Conservation (phyloP, 1,284 basidiomycete species). For the Xanthoconium separans region DNA sequence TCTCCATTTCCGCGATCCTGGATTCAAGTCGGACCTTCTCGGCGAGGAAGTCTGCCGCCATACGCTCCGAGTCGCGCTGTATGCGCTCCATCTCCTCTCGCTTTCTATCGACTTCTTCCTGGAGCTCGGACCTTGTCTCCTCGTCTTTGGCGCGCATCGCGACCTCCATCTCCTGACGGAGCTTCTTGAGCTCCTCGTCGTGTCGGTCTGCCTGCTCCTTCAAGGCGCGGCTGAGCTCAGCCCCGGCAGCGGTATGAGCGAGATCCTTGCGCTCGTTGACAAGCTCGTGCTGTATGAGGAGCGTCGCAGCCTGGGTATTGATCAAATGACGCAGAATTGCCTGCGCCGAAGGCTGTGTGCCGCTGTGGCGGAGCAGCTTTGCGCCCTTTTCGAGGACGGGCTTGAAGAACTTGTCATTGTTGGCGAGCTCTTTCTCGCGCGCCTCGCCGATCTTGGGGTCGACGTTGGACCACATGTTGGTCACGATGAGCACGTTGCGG, state of each 20-base stretch:
- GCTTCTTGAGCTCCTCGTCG: slow-evolving; percentile 33
- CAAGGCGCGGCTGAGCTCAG: slow-evolving; percentile 38
- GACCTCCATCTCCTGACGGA: slow-evolving; percentile 39
- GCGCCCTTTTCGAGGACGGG: slow-evolving; percentile 44
- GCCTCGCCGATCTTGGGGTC: slow-evolving; percentile 35
- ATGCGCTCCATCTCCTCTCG: slow-evolving; percentile 33
- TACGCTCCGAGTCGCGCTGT: slow-evolving; percentile 29
- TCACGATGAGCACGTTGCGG: slow-evolving; percentile 48
- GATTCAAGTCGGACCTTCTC: slow-evolving; percentile 36
- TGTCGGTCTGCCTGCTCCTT: slow-evolving; percentile 37
- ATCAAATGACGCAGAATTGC: slow-evolving; percentile 34
- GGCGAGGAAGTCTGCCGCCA: slow-evolving; percentile 33
- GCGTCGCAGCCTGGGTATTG: slow-evolving; percentile 31
- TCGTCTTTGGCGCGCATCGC: slow-evolving; percentile 40
- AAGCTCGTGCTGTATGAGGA: slow-evolving; percentile 43
- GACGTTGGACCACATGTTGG: slow-evolving; percentile 51
- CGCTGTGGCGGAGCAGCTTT: slow-evolving; percentile 35
- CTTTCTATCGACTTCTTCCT: slow-evolving; percentile 37
- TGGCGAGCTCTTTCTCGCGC: slow-evolving; percentile 36
- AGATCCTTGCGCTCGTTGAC: slow-evolving; percentile 40
- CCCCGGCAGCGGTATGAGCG: slow-evolving; percentile 40
- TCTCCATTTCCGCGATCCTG: slow-evolving; percentile 29
- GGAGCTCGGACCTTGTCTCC: slow-evolving; percentile 37
- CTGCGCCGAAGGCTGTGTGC: slow-evolving; percentile 30
- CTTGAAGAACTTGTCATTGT: slow-evolving; percentile 42